Evolutionary conservation across 1,284 basidiomycete genomes (phyloP), one percentile per base, ranked within the genome.

Genomic region (Phylloporus gajari): DNA sequence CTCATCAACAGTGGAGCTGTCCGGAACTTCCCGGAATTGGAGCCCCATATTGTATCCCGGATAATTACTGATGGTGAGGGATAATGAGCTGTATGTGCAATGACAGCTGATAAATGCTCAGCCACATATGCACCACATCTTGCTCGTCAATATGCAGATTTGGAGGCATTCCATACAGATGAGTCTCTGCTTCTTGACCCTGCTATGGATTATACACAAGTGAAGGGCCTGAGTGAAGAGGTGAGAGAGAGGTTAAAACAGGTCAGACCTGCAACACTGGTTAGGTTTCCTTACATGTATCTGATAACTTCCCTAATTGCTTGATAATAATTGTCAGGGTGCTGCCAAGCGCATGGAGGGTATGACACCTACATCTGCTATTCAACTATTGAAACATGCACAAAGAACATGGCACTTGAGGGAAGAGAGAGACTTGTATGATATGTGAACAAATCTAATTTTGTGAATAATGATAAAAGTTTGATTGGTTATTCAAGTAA

Each of bases 321-420:
- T 32, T 23, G 15, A 59, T 17, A 23, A 65, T 64, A 12, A 63
- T 72, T 30, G 27, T 65, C 66, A 95, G 94, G 95, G 94, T 32
- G 92, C 93, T 21, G 95, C 92, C 25, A 95, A 95, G 80, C 86
- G 95, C 46, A 95, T 96, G 91, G 94, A 96, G 77, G 94, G 94
- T 12, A 94, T 96, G 89, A 96, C 95, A 12, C 93, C 94, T 3
- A 87, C 91, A 0, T 90, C 90, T 2, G 84, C 93, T 27, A 86
- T 95, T 13, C 86, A 86, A 60, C 80, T 96, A 40, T 83, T 95
- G 70, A 88, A 88, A 74, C 87, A 93, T 79, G 90, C 93, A 19
- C 91, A 90, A 75, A 79, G 83, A 72, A 84, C 81, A 23, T 82
- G 81, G 79, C 58, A 67, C 65, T 25, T 62, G 32, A 65, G 30